Evolutionary conservation across 805 yeast species (phyloP).

Genomic region (Metschnikowia chrysomelidarum): DNA sequence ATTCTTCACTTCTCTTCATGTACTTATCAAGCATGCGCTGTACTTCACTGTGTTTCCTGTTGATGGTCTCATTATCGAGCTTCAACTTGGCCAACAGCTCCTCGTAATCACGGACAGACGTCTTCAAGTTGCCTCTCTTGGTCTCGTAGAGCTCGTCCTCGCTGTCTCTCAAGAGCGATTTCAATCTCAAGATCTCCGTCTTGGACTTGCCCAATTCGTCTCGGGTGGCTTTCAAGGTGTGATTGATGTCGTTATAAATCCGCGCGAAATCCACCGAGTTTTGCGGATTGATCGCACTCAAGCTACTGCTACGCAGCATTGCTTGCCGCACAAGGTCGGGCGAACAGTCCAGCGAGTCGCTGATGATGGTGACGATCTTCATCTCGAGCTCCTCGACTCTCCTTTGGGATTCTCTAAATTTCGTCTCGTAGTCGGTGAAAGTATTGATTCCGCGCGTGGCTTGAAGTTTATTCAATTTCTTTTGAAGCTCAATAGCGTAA

Average conservation of each 20-base stretch:
- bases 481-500: constrained; percentile 44
- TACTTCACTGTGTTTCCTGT: constrained; percentile 50
- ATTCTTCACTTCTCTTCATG: constrained; percentile 70
- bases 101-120: constrained; percentile 34
- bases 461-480: constrained; percentile 40
- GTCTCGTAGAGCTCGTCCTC: constrained; percentile 43
- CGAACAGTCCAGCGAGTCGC: constrained; percentile 9
- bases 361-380: constrained; percentile 19
- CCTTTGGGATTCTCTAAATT: constrained; percentile 34
- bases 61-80: constrained; percentile 55
- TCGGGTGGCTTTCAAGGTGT: constrained; percentile 42
- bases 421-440: constrained; percentile 35
- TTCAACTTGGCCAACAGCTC: constrained; percentile 48
- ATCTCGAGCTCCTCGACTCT: constrained; percentile 34
- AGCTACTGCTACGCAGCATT: constrained; percentile 35
- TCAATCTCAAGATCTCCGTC: constrained; percentile 41
- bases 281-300: constrained; percentile 25
- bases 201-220: constrained; percentile 42
- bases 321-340: constrained; percentile 5
- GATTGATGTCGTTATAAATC: constrained; percentile 49
- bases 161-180: constrained; percentile 40
- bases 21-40: constrained; percentile 46
- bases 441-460: constrained; percentile 38
- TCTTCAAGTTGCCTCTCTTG: constrained; percentile 42
- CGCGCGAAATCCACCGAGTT: constrained; percentile 43